Conservation (phyloP, 2,329 filamentous ascomycete genomes). For the Coniosporium tulheliwenetii region DNA sequence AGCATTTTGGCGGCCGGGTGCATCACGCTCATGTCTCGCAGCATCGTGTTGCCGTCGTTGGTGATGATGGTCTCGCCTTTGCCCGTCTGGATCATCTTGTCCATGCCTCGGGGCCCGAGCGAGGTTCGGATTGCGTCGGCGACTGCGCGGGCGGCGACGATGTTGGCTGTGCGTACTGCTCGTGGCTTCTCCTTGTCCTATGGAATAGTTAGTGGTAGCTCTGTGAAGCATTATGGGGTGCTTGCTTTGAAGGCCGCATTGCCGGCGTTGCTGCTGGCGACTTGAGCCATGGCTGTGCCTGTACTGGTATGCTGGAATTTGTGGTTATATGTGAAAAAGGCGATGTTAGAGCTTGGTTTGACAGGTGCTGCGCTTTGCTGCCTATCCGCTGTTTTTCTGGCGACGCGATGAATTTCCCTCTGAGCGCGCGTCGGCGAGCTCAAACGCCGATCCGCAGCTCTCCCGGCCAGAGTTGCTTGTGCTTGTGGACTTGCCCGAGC, state of each 20-base stretch:
- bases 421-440: constrained; percentile 1
- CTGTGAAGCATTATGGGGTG: constrained; percentile 1
- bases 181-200: constrained; percentile 94
- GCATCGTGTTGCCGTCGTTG: constrained; percentile 98
- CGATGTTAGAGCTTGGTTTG: no score
- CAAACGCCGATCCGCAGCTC: background rate
- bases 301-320: no score
- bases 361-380: no score
- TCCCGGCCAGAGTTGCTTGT: background rate
- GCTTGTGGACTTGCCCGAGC: background rate
- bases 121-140: constrained; percentile 97
- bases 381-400: no score
- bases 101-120: constrained; percentile 90
- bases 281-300: constrained; percentile 15
- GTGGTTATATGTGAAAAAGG: no score
- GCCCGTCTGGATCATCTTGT: constrained; percentile 97
- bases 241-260: constrained; percentile 53
- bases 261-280: constrained; percentile 31
- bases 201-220: background rate
- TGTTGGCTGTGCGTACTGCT: constrained; percentile 91
- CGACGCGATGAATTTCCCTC: no score
- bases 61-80: constrained; percentile 98
- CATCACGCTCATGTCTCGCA: constrained; percentile 98
- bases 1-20: constrained; percentile 99
- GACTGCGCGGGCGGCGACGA: constrained; percentile 92